phyloP scores from a whole-genome alignment of 495 filamentous ascomycete species.

The Pyrenopolyporus hunteri region DNA sequence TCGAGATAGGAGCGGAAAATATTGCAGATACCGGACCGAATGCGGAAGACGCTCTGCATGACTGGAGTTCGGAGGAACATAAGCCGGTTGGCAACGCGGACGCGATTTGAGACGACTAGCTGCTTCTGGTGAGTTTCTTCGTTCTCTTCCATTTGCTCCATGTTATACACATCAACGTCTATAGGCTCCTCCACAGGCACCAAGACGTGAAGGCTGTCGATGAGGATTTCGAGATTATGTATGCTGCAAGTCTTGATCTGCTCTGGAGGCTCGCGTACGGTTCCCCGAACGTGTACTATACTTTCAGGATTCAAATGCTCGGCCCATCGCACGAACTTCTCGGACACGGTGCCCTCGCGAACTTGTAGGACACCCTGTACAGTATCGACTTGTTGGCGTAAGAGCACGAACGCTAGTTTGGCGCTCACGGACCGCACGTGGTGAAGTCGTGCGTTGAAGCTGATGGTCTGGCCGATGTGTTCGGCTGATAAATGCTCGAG shows the following conservation, averaged over 20 bases:
- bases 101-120: slow-evolving; percentile 46
- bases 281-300: slow-evolving; percentile 78
- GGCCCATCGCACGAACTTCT: slow-evolving; percentile 91
- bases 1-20: slow-evolving; percentile 82
- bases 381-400: slow-evolving; percentile 80
- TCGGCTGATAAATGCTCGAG: slow-evolving; percentile 35
- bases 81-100: slow-evolving; percentile 78
- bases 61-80: slow-evolving; percentile 84
- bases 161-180: slow-evolving; percentile 69
- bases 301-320: slow-evolving; percentile 79
- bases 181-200: slow-evolving; percentile 66
- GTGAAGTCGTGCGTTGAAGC: slow-evolving; percentile 83
- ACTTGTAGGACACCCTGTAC: slow-evolving; percentile 78
- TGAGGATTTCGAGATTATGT: slow-evolving; percentile 76
- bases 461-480: slow-evolving; percentile 67
- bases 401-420: slow-evolving; percentile 86
- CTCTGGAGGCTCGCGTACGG: slow-evolving; percentile 75
- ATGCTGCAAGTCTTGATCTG: slow-evolving; percentile 80
- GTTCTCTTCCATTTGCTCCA: slow-evolving; percentile 50
- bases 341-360: slow-evolving; percentile 60
- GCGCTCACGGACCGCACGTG: slow-evolving; percentile 84
- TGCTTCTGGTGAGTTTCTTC: slow-evolving; percentile 51
- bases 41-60: slow-evolving; percentile 88
- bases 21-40: slow-evolving; percentile 73
- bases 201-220: slow-evolving; percentile 76